phyloP scores from a whole-genome alignment of 2,329 filamentous ascomycete species.

The Dactylellina parvicollis region DNA sequence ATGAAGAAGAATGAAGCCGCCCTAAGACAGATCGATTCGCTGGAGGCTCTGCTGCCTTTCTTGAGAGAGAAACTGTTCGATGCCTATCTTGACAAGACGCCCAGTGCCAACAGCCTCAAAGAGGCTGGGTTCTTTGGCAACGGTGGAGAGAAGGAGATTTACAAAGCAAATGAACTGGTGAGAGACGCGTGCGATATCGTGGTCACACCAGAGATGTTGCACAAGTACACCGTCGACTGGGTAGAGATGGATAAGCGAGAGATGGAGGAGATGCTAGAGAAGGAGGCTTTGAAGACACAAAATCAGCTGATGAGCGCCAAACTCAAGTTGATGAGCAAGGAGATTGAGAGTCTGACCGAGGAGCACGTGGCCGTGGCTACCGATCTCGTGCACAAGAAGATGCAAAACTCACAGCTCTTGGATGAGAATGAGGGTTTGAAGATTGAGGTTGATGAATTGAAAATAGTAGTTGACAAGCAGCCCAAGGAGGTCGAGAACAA shows the following conservation, averaged over 20 bases:
- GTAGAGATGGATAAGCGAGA: constrained; percentile 87
- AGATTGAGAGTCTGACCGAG: constrained; percentile 84
- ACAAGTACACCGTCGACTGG: constrained; percentile 85
- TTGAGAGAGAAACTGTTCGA: constrained; percentile 95
- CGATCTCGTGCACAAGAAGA: constrained; percentile 88
- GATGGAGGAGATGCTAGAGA: constrained; percentile 81
- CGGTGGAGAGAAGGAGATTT: constrained; percentile 94
- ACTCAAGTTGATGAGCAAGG: constrained; percentile 85
- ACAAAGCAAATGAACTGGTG: constrained; percentile 91
- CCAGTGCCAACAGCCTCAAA: constrained; percentile 88
- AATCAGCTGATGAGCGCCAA: constrained; percentile 76
- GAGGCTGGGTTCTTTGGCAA: constrained; percentile 98
- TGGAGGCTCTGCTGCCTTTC: constrained; percentile 86
- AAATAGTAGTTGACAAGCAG: constrained; percentile 86
- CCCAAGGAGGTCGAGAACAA: constrained; percentile 85
- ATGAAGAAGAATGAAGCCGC: constrained; percentile 92
- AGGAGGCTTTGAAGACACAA: constrained; percentile 75
- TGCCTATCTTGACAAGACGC: constrained; percentile 93
- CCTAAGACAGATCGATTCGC: constrained; percentile 85
- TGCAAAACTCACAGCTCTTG: constrained; percentile 87
- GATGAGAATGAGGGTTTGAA: constrained; percentile 90
- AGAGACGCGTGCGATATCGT: constrained; percentile 90
- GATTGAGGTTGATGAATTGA: constrained; percentile 84
- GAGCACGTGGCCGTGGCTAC: constrained; percentile 93
- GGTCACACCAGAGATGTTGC: constrained; percentile 82